These are phyloP conservation scores for Ramaria sp. DNA, from an alignment of 768 basidiomycete genomes.

Conservation along the genomic window DNA sequence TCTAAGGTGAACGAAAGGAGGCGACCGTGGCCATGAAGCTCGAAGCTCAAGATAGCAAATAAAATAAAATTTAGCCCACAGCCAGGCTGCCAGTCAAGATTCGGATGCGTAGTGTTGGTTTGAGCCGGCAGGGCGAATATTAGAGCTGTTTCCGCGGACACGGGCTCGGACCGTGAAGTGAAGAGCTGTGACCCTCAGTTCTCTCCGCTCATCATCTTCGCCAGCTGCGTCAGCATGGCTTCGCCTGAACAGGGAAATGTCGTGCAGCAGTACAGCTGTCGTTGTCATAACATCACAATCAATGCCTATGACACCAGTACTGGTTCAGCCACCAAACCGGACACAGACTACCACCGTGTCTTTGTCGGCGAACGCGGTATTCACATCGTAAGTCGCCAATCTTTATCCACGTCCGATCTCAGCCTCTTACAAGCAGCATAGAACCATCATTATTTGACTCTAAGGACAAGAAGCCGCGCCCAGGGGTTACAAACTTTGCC, in stretches of 20 bases:
- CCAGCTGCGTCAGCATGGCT: background rate
- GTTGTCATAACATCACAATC: slow-evolving; percentile 9
- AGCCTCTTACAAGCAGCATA: slow-evolving; percentile 19
- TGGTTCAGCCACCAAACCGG: slow-evolving; percentile 2
- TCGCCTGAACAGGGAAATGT: background rate
- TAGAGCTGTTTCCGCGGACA: too few relatives aligned
- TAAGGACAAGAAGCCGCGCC: slow-evolving; percentile 30
- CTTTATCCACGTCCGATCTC: background rate
- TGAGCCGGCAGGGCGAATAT: too few relatives aligned
- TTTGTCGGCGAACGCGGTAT: slow-evolving; percentile 63
- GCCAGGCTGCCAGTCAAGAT: too few relatives aligned
- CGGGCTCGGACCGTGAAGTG: background rate
- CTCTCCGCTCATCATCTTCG: background rate
- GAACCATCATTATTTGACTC: slow-evolving; percentile 61
- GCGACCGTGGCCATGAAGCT: too few relatives aligned
- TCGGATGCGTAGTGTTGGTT: too few relatives aligned
- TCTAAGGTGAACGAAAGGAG: too few relatives aligned
- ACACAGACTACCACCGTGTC: slow-evolving; percentile 38
- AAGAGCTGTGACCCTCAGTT: background rate
- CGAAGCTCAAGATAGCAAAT: too few relatives aligned
- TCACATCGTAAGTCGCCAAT: slow-evolving; percentile 38
- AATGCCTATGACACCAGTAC: background rate
- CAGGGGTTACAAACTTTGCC: background rate
- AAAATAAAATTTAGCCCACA: too few relatives aligned
- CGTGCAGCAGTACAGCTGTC: slow-evolving; percentile 7